Conservation (phyloP, 176 grass and related monocot species). For the Carex cristatella region DNA sequence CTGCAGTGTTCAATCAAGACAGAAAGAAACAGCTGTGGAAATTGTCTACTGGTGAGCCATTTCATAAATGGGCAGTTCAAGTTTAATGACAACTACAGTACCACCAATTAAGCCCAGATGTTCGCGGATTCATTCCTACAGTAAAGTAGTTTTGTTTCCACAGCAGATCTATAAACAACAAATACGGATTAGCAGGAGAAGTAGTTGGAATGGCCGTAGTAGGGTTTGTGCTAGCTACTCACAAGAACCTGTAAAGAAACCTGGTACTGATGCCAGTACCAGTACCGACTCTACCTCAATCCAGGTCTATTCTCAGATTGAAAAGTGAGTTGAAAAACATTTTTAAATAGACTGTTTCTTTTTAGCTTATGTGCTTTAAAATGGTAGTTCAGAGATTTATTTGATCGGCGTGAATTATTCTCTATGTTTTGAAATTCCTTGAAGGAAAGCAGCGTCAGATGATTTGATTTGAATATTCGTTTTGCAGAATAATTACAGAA, state of each 20-base stretch:
- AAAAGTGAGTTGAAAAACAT: conserved; percentile 36
- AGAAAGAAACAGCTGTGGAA: background rate
- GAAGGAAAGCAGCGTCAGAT: background rate
- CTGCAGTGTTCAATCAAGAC: background rate
- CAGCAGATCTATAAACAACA: conserved; percentile 1
- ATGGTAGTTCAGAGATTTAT: background rate
- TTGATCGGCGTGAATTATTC: background rate
- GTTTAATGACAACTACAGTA: conserved; percentile 11
- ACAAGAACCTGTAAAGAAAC: conserved; percentile 13
- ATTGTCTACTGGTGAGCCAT: background rate
- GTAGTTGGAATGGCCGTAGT: conserved; percentile 6
- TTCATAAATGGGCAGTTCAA: background rate
- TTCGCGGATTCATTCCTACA: background rate
- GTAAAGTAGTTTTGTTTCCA: background rate
- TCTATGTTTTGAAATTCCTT: background rate
- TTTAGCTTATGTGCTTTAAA: background rate
- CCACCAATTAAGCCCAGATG: background rate
- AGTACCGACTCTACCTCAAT: conserved; percentile 42
- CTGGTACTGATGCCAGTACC: conserved; percentile 9
- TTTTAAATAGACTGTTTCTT: background rate
- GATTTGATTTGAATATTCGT: background rate
- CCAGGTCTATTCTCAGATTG: conserved; percentile 93
- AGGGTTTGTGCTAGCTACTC: conserved; percentile 25
- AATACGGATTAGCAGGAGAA: background rate
- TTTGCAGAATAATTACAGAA: conserved; percentile 86